Base-by-base conservation (phyloP, 306 rosid genomes). In the Lotus japonicus region DNA sequence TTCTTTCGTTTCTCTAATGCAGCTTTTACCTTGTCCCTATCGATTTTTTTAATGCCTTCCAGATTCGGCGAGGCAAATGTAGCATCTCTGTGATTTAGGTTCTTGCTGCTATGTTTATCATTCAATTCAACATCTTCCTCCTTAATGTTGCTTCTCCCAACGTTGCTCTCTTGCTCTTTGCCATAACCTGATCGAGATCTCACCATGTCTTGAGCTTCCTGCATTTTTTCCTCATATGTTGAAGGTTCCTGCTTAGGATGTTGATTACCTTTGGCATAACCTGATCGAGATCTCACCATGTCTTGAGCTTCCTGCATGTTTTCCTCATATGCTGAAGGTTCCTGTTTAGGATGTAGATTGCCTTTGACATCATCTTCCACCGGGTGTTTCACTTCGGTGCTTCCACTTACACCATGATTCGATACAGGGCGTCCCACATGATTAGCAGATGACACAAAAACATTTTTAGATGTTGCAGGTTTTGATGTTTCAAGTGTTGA, bases 1-100 rank as follows among this genome's bases (percentile, higher is more conserved):
- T 86, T 89, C 92, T 89, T 88, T 46, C 97, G 80, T 77, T 89
- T 92, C 88, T 92, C 98, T 57, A 92, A 68, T 9, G 89, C 92
- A 33, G 98, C 98, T 78, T 91, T 88, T 21, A 92, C 87, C 80
- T 90, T 90, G 82, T 89, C 89, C 61, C 76, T 86, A 64, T 90
- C 97, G 59, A 92, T 78, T 73, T 81, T 92, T 77, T 82, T 89
- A 2, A 92, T 84, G 44, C 72, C 96, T 11, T 89, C 96, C 71
- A 73, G 95, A 60, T 89, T 92, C 26, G 92, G 85, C 79, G 75
- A 81, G 13, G 79, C 77, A 9, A 79, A 64, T 19, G 75, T 67
- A 54, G 82, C 78, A 41, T 84, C 95, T 56, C 78, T 68, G 68
- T 68, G 78, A 60, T 92, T 90, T 12, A 68, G 59, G 75, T 73